Evolutionary conservation across 371 early-diverging fungal species (phyloP), one percentile per base, ranked within the genome.

Genomic region (Smittium mucronatum): DNA sequence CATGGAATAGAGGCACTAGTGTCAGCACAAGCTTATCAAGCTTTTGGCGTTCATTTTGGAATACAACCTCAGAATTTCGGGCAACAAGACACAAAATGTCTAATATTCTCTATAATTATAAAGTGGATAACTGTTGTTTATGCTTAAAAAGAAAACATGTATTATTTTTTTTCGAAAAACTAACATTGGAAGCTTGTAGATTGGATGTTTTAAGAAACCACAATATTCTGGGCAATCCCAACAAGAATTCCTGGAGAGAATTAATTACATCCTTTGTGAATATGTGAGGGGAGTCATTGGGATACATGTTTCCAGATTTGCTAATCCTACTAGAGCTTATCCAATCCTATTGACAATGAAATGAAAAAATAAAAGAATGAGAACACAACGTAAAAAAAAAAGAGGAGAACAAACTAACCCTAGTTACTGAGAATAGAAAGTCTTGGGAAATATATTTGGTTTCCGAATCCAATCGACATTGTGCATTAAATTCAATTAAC

Each of bases 161-260:
- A 25, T 35, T 33, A 2, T 25, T 47, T 11, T n/a, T 15, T 35
- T 17, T 68, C 17, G 25, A 60, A 57, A 16, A 34, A 36, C 36
- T 31, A 57, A 67, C 75, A 5, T 35, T 47, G 47, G 76, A 75
- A 1, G 75, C 71, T 1, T 66, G 59, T 16, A 71, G 60, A 59
- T 76, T 71, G 31, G 70, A 73, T 36, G 74, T 69, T 26, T 75
- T 76, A 29, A 77, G 74, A 74, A 74, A 74, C 80, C 80, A 79
- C 33, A 79, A 70, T 36, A 79, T 70, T 72, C 70, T 71, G 17
- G 80, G 80, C 31, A 79, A 72, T 26, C 67, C 67, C 30, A 73
- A 70, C 35, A 74, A 74, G 76, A 76, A 79, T 32, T 25, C 32
- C 60, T 68, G 28, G 70, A 60, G 28, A 70, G 57, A n/a, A 36